Base-by-base conservation (phyloP, 2,329 filamentous ascomycete genomes). In the Dothistroma septosporum region DNA sequence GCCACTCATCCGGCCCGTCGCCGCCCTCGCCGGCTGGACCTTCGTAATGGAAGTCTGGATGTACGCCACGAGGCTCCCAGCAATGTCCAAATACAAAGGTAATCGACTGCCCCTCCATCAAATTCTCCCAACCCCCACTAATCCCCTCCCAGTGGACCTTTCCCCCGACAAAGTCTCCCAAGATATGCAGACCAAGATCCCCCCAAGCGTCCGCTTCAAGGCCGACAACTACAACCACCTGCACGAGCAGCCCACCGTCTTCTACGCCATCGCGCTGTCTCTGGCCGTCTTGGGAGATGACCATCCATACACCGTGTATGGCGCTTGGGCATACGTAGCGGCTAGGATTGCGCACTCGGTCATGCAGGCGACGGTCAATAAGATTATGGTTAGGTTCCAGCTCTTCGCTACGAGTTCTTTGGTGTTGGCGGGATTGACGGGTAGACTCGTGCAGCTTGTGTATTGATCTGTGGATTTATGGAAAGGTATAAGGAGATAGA, bases 201-300 rank as follows among this genome's bases (percentile, higher is more conserved):
- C 67, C 4, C 57, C 48, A 7, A 3, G 50, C 12, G 35, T 66
- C 32, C 72, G 72, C 58, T 77, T 71, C 70, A 73, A 74, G 57
- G 74, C 74, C 11, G 77, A 79, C 63, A 80, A 80, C 64, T 79
- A 72, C 69, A 77, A 77, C 65, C 73, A 80, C 59, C 68, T 79
- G 53, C 68, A 75, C 59, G 76, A 80, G 68, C 77, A 79, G 64
- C 78, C 78, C 16, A 77, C 76, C 1, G 52, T 61, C 50, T 53
- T 53, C 47, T 61, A 58, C 35, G 59, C 59, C 24, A 52, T 61
- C 24, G 59, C 55, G 4, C 37, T 61, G 4, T 35, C 59, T 33
- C 41, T 61, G 28, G 55, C 59, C n/a, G 10, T 61, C 24, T 22
- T 55, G 12, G 55, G 50, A 21, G 59, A 61, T 32, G 35, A 32